These are phyloP conservation scores for Zygoascus meyerae DNA, from an alignment of 1,139 yeast species.

Conservation along the genomic window DNA sequence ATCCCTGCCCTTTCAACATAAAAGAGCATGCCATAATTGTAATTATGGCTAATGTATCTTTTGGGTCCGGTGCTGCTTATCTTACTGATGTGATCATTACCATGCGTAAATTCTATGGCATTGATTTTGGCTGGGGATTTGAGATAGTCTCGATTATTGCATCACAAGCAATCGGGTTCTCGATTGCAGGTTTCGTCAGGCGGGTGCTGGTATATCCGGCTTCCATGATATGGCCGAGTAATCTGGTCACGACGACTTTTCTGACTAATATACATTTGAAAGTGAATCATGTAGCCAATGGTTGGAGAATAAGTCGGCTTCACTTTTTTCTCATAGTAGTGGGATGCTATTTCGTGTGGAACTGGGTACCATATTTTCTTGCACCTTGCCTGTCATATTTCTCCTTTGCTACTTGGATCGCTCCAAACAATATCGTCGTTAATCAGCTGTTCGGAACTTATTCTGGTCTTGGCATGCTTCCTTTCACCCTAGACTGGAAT, in stretches of 20 bases:
- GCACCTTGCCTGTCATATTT: constrained; percentile 48
- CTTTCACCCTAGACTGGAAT: constrained; percentile 56
- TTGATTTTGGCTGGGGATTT: constrained; percentile 47
- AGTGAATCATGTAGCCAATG: constrained; percentile 52
- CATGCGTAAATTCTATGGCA: constrained; percentile 46
- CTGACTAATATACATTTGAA: constrained; percentile 57
- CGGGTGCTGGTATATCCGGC: constrained; percentile 57
- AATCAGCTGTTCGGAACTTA: constrained; percentile 58
- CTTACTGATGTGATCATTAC: constrained; percentile 56
- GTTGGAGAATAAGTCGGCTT: constrained; percentile 50
- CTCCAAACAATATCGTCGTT: constrained; percentile 48
- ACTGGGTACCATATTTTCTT: constrained; percentile 53
- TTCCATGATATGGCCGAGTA: constrained; percentile 62
- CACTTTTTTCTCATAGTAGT: constrained; percentile 42
- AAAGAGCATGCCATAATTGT: constrained; percentile 64
- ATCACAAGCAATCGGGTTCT: constrained; percentile 60
- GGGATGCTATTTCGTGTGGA: constrained; percentile 42
- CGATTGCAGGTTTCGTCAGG: constrained; percentile 56
- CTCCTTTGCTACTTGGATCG: constrained; percentile 52
- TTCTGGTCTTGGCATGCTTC: constrained; percentile 59
- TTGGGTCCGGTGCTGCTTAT: constrained; percentile 57
- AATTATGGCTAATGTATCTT: constrained; percentile 54
- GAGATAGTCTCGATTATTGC: constrained; percentile 47
- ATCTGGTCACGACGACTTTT: constrained; percentile 41
- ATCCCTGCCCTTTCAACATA: constrained; percentile 59